Percentiles rank a stretch among this genome's conserved stretches.
These are phyloP conservation scores for Alternaria sp. DNA, from an alignment of 2,329 filamentous ascomycete species.

Conservation along the genomic window DNA sequence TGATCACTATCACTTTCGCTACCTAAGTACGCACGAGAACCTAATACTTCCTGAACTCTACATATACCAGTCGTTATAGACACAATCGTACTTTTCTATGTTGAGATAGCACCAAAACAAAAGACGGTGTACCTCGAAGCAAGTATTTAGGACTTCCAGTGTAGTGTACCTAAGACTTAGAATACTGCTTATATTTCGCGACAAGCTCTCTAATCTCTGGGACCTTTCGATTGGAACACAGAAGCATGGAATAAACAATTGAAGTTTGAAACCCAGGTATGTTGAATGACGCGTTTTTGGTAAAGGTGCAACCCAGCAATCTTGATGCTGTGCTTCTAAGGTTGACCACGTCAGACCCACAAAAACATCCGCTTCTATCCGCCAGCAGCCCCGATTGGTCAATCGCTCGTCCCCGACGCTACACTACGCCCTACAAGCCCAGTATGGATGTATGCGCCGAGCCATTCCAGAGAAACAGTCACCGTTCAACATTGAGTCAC, in stretches of 20 bases:
- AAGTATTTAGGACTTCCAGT: not conserved
- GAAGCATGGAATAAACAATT: not conserved
- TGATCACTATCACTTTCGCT: not conserved
- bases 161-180: not conserved
- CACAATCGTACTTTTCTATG: not conserved
- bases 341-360: not conserved
- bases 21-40: not conserved
- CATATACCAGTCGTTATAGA: not conserved
- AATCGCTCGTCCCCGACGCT: not conserved
- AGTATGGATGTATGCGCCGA: not conserved
- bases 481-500: constrained; percentile 7
- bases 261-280: not conserved
- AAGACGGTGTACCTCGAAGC: not conserved
- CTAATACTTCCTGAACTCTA: not conserved
- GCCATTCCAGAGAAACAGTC: not conserved
- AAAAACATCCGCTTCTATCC: constrained; percentile 3
- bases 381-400: constrained; percentile 10
- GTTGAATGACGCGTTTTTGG: not conserved
- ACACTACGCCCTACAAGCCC: constrained; percentile 10
- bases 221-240: not conserved
- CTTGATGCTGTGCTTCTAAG: not conserved
- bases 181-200: not conserved
- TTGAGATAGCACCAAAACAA: not conserved
- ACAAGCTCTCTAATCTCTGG: not conserved
- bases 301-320: not conserved